Evolutionary conservation across 139 green algal species (phyloP), one percentile per base, ranked within the genome.

Genomic region (Prasinococcaceae sp.): DNA sequence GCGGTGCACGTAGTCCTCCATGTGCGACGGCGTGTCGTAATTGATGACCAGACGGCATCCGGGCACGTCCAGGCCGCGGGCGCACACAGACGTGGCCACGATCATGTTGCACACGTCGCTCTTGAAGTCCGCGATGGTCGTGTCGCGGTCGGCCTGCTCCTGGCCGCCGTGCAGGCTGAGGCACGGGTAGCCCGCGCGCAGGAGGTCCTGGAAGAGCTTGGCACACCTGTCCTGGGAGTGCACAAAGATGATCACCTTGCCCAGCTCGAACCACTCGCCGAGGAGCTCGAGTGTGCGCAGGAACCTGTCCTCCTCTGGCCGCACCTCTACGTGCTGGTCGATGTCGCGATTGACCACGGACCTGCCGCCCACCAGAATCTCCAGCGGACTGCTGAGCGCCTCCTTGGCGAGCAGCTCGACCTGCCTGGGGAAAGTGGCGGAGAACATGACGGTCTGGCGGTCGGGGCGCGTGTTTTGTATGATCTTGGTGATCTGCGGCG

Each of bases 1-100:
- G 16, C 81, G 37, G 68, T 97, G 89, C 47, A 98, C 83, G 53
- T 98, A 98, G 56, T 98, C 90, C 60, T 98, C 90, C 52, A 92
- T 83, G 70, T 98, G 90, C 59, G 95, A 96, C 49, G 90, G 90
- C 36, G 71, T 60, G 52, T 98, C 90, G 55, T 94, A 96, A 74
- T 98, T 98, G 24, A 97, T 61, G 8, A 94, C 84, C 46, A 98
- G 74, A 52, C 88, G 72, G 26, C 95, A 63, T 17, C 93, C 85
- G 57, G 83, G 83, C 1, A 98, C 90, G 59, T 97, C 90, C 36
- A 98, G 77, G 0, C 90, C 90, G 12, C 90, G 70, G 3, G 90
- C 90, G 4, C 90, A 90, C 6, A 98, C 75, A 10, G 44, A 73
- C 4, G 72, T 80, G 14, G 72, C 72, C 3, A 80, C 41, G 10